Evolutionary conservation across 2,329 filamentous ascomycete species (phyloP).

Genomic region (Scytalidium sp.): DNA sequence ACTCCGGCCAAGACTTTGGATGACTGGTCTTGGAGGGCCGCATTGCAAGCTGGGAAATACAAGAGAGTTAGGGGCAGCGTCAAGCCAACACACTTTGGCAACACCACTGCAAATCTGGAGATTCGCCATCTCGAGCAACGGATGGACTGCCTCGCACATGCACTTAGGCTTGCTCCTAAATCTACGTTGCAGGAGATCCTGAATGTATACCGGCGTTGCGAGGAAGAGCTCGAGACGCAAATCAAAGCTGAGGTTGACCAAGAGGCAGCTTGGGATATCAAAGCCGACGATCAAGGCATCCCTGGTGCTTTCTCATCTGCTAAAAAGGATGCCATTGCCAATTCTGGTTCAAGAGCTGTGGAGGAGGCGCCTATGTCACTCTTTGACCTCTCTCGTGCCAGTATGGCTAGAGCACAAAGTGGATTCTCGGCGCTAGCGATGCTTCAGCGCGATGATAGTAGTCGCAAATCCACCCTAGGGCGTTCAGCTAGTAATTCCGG

Average conservation of each 20-base stretch:
- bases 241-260: slow-evolving; percentile 64
- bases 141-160: slow-evolving; percentile 74
- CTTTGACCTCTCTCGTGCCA: slow-evolving; percentile 62
- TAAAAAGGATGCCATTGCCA: slow-evolving; percentile 21
- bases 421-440: slow-evolving; percentile 53
- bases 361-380: slow-evolving; percentile 63
- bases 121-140: slow-evolving; percentile 76
- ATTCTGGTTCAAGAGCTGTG: slow-evolving; percentile 36
- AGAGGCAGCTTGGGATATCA: slow-evolving; percentile 69
- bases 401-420: slow-evolving; percentile 54
- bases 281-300: slow-evolving; percentile 55
- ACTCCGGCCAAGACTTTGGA: slow-evolving; percentile 38
- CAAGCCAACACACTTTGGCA: slow-evolving; percentile 57
- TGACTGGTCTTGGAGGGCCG: slow-evolving; percentile 75
- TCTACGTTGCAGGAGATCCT: slow-evolving; percentile 71
- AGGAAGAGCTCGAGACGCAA: slow-evolving; percentile 70
- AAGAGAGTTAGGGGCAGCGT: slow-evolving; percentile 51
- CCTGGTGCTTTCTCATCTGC: slow-evolving; percentile 50
- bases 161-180: slow-evolving; percentile 70
- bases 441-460: slow-evolving; percentile 10
- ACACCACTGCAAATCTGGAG: slow-evolving; percentile 55
- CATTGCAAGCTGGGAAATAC: slow-evolving; percentile 75
- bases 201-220: slow-evolving; percentile 71
- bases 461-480: not conserved
- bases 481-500: not conserved